Conservation (phyloP, 2,329 filamentous ascomycete genomes). For the Aspergillus fumigatiaffinis region DNA sequence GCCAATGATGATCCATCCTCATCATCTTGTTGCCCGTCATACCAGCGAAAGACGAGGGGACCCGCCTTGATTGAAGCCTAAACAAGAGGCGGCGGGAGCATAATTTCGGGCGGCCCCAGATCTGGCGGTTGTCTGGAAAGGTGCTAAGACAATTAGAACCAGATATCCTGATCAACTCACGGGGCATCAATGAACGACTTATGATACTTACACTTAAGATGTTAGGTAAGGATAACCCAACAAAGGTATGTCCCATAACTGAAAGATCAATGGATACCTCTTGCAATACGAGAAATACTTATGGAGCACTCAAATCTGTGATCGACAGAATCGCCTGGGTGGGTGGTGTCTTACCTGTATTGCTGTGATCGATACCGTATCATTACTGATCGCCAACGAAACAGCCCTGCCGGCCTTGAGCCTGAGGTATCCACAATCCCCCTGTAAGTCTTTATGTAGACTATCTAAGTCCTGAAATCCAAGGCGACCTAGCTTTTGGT, state of each 20-base stretch:
- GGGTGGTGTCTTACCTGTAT: neutral
- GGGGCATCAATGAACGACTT: neutral
- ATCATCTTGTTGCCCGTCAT: neutral
- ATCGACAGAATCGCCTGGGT: slow-evolving; percentile 10
- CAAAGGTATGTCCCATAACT: neutral
- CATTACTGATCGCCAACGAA: neutral
- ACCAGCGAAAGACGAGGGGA: slow-evolving; percentile 6
- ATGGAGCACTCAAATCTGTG: neutral
- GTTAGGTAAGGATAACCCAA: neutral
- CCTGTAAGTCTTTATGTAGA: neutral
- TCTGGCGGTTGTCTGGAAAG: neutral
- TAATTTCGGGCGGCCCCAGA: slow-evolving; percentile 13
- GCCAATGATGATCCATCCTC: neutral
- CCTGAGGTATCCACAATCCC: neutral
- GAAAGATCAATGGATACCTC: slow-evolving; percentile 17
- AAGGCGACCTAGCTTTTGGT: neutral
- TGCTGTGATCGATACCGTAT: neutral
- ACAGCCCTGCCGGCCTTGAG: neutral
- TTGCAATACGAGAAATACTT: neutral
- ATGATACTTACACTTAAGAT: neutral
- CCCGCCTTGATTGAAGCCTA: slow-evolving; percentile 18
- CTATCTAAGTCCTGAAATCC: neutral
- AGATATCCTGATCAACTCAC: neutral
- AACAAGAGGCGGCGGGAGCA: slow-evolving; percentile 22
- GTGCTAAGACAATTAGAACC: neutral